Evolutionary conservation across 2,329 filamentous ascomycete genomes (phyloP), one percentile per base, ranked within the genome.

Genomic region (Venturia pyrina): DNA sequence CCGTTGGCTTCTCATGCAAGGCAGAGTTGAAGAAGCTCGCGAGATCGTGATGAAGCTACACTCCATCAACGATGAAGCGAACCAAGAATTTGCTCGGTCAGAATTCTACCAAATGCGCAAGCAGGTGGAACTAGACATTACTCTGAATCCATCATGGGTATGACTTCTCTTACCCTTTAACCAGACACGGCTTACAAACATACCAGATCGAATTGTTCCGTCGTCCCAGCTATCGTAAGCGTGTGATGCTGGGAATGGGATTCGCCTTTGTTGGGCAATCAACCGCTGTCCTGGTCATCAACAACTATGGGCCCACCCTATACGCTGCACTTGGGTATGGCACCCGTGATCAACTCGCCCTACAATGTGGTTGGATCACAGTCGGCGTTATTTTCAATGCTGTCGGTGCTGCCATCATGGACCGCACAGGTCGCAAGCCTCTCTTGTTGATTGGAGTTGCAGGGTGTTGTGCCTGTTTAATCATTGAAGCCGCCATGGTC

Each of bases 1-100:
- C 0, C 78, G 84, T 19, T 87, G 85, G 85, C 73, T 87, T 19
- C 77, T 80, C 4, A 69, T 79, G 3, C 75, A 79, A n/a, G 81
- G 82, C 1, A 73, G 77, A 8, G 74, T 77, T 21, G 74, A 74
- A 0, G 80, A 84, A 53, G 84, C 85, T 0, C 69, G 43, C 37
- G 67, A 67, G 19, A 65, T 66, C 15, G 66, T 66, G 40, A 63
- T 70, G 8, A 61, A 68, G 32, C 65, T 69, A 56, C 64, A 70
- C 10, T 67, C 66, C 5, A 57, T 66, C 28, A 63, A 66, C 8
- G 67, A 66, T 17, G 70, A 72, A 62, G 62, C 65, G 5, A 70
- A 71, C 37, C 65, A 71, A 56, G 67, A 68, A 48, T 72, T 72
- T 66, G 70, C 71, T 0, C 41, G 68, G 57, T 66, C 66, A 34